phyloP scores from a whole-genome alignment of 495 filamentous ascomycete species.

The Podospora tetraspora region DNA sequence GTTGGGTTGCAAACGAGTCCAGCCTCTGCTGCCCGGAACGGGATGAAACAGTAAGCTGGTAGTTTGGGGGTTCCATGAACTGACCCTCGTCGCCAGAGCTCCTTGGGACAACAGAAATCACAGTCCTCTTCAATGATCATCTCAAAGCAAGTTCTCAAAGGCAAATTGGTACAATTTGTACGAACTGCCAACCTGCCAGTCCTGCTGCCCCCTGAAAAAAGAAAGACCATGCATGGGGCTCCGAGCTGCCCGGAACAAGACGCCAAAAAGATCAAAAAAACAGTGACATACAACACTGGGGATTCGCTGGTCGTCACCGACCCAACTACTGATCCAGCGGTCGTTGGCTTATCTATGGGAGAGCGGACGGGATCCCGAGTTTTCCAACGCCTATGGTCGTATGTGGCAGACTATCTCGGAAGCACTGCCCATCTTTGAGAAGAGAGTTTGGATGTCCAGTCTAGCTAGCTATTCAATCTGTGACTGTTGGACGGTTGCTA shows the following conservation, averaged over 20 bases:
- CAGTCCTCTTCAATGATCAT: too few relatives aligned
- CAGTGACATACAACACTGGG: constrained; percentile 38
- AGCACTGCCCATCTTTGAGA: background rate
- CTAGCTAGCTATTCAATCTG: background rate
- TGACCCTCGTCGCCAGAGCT: too few relatives aligned
- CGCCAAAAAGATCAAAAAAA: background rate
- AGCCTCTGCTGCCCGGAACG: too few relatives aligned
- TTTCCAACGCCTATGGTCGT: constrained; percentile 24
- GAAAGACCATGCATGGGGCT: background rate
- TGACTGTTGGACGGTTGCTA: background rate
- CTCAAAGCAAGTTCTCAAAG: too few relatives aligned
- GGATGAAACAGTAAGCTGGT: too few relatives aligned
- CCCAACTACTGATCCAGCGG: constrained; percentile 33
- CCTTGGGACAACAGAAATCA: too few relatives aligned
- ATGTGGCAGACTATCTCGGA: background rate
- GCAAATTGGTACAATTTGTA: too few relatives aligned
- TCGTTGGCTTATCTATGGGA: constrained; percentile 38
- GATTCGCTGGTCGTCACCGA: constrained; percentile 35
- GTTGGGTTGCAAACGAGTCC: too few relatives aligned
- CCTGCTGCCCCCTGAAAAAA: background rate
- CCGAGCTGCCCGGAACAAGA: too few relatives aligned
- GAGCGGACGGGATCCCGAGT: constrained; percentile 49
- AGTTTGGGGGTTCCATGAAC: too few relatives aligned
- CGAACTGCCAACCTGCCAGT: too few relatives aligned
- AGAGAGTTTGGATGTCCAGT: background rate